Base-by-base conservation (phyloP, 306 rosid genomes). In the Vicia villosa region DNA sequence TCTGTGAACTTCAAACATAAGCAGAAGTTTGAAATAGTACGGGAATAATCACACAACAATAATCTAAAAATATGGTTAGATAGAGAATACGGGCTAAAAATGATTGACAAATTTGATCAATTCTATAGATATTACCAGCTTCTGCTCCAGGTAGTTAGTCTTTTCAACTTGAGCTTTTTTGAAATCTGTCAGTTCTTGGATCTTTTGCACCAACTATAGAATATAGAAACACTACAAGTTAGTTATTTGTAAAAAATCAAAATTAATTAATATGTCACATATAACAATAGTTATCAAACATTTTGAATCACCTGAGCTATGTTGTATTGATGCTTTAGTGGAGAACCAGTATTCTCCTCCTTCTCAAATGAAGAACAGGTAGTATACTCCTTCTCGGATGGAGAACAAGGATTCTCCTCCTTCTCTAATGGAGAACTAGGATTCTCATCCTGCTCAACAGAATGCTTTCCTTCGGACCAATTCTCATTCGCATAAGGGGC, bases 141-240 rank as follows among this genome's bases (percentile, higher is more conserved):
- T 89, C 63, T 83, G 74, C 86, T 91, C 89, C 76, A 94, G 76
- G 77, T 28, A 54, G 70, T 37, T 37, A 56, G 20, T 84, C 78
- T 59, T 88, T 73, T 77, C 75, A 50, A 70, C 60, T 61, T 88
- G 97, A 50, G 64, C 75, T 79, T 60, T 14, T 62, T 73, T 83
- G 72, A 82, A 87, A 68, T 68, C 80, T 69, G 77, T 80, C 20
- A 90, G 86, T 74, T 83, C 96, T 56, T 80, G 66, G 34, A 88
- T 83, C 81, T 91, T 97, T 73, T 83, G 87, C 69, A 82, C 60
- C 85, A 91, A 80, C 97, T 94, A 70, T 47, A 75, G 28, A 81
- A 94, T 88, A 70, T 47, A 75, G 28, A 73, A 20, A 59, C 69
- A 72, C 15, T 19, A 67, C 10, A 77, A 42, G 77, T 82, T 58